Evolutionary conservation across 139 green algal species (phyloP), one percentile per base, ranked within the genome.

Genomic region (Ettlia oleoabundans): DNA sequence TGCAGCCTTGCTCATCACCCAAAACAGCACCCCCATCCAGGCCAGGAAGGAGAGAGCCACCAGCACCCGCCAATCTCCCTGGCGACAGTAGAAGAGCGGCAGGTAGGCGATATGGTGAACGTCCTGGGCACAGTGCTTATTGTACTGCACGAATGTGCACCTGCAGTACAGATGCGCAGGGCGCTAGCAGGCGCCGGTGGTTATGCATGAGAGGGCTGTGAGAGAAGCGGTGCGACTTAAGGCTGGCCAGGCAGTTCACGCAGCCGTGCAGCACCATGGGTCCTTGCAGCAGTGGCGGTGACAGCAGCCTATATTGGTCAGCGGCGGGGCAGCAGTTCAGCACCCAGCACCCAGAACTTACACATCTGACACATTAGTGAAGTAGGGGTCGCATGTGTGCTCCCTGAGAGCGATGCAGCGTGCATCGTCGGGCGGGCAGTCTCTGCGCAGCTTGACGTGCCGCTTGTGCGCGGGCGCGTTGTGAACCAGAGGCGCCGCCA

Each of bases 11-110:
- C 62, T 78, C 51, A 90, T 76, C 4, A 80, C 61, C 64, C 84
- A 89, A 76, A 90, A 90, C 42, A 90, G 82, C 42, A 90, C 61
- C 19, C 79, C 47, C 84, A 90, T 78, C 84, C 84, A 88, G 0
- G 41, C 51, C 19, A 89, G n/a, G 42, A 67, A 74, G 13, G 24
- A 52, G 22, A 85, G 71, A 32, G 79, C 65, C 22, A 84, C 62
- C 47, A 86, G 51, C 65, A 66, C 63, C 0, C 38, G 37, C 38
- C 32, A 15, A 62, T 69, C 76, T 32, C 65, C 62, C 3, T 38
- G 15, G 53, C 84, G 72, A 71, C 81, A 90, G 41, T 90, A 86
- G 38, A 75, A 87, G 22, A 71, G 41, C 22, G 69, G 21, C 42
- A 90, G 73, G 73, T 90, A 90, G 24, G 52, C 24, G 40, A 90